Conservation (phyloP, 2,329 filamentous ascomycete species). For the Tolypocladium cylindrosporum region DNA sequence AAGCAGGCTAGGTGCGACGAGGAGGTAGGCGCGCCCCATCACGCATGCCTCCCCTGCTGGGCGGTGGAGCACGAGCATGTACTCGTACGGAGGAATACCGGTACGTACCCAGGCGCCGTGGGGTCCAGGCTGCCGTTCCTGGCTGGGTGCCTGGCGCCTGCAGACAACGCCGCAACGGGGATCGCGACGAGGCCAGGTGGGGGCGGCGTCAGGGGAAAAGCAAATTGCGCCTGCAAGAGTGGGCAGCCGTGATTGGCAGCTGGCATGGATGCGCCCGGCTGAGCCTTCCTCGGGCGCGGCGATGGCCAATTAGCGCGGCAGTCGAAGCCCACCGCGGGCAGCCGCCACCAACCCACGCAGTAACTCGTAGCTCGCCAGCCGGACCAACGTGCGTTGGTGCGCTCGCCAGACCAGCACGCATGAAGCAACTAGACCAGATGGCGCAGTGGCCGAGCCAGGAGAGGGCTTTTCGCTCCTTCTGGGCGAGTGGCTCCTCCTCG, state of each 20-base stretch:
- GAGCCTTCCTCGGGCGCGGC: not conserved
- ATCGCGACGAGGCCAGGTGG: slow-evolving; percentile 1
- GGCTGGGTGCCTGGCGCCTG: not conserved
- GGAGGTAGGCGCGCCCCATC: not conserved
- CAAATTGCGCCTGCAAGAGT: slow-evolving; percentile 7
- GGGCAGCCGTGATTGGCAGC: slow-evolving; percentile 4
- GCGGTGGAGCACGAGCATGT: not conserved
- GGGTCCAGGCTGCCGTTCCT: not conserved
- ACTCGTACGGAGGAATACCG: no score
- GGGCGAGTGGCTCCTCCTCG: not conserved
- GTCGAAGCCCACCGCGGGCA: not conserved
- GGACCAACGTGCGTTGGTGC: not conserved
- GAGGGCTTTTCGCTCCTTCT: not conserved
- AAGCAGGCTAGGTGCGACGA: slow-evolving; percentile 1
- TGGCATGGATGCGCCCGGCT: slow-evolving; percentile 1
- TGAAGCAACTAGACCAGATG: not conserved
- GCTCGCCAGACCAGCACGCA: not conserved
- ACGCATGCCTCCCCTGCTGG: not conserved
- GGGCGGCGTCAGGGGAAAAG: slow-evolving; percentile 4
- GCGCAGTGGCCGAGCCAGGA: not conserved
- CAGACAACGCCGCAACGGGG: not conserved
- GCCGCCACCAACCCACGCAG: not conserved
- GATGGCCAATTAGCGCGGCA: not conserved
- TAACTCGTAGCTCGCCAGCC: no score
- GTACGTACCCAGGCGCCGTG: not conserved